phyloP scores from a whole-genome alignment of 495 filamentous ascomycete species.

The Collariella sp. region DNA sequence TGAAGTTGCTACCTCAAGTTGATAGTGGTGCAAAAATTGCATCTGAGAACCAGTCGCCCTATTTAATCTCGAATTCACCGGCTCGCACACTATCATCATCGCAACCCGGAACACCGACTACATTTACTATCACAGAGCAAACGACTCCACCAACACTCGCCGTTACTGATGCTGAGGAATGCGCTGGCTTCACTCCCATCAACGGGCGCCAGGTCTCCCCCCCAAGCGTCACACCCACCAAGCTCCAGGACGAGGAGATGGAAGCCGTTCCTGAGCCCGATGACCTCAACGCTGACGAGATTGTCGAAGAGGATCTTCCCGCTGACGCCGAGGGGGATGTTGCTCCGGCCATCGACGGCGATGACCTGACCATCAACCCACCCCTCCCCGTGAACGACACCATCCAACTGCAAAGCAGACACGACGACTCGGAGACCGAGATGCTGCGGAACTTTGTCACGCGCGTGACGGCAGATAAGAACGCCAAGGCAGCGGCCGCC shows the following conservation, averaged over 20 bases:
- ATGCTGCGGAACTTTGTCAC: slow-evolving; percentile 40
- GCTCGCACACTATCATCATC: neutral
- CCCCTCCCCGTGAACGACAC: slow-evolving; percentile 18
- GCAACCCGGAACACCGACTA: neutral
- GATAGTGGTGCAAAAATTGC: neutral
- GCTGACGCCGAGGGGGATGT: slow-evolving; percentile 10
- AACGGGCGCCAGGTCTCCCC: slow-evolving; percentile 21
- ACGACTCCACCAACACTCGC: neutral
- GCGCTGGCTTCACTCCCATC: slow-evolving; percentile 29
- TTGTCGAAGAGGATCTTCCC: slow-evolving; percentile 15
- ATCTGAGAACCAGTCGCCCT: neutral
- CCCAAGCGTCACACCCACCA: neutral
- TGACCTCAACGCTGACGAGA: slow-evolving; percentile 13
- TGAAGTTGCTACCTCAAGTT: neutral
- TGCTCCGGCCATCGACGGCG: slow-evolving; percentile 14
- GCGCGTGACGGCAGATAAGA: slow-evolving; percentile 39
- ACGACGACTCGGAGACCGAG: slow-evolving; percentile 36
- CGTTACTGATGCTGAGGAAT: neutral
- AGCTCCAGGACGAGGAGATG: slow-evolving; percentile 1
- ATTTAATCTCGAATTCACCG: neutral
- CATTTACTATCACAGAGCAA: neutral
- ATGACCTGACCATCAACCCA: slow-evolving; percentile 11
- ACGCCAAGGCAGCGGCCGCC: slow-evolving; percentile 27
- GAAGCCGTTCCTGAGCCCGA: neutral
- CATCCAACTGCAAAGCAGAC: slow-evolving; percentile 16